Base-by-base conservation (phyloP, 1,284 basidiomycete genomes). In the Cystobasidium sp. region DNA sequence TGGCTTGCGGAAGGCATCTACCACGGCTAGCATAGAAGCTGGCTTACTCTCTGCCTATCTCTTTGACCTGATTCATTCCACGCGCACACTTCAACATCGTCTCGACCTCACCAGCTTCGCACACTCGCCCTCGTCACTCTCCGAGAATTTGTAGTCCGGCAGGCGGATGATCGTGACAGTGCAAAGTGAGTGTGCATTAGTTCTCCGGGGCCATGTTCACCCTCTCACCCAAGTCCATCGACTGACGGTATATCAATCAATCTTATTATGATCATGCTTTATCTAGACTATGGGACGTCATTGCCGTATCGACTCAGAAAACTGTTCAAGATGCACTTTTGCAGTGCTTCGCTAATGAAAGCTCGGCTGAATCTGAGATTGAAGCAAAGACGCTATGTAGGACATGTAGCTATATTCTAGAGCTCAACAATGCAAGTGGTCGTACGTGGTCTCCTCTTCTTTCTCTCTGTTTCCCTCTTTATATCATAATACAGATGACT, bases 281-380 rank as follows among this genome's bases (percentile, higher is more conserved):
- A 20, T n/a, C 43, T 31, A 70, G 69, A 31, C 43, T 71, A 53
- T 71, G 69, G 69, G 69, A 71, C 51, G 59, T 51, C 18, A 41
- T 71, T 0, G 31, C 69, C n/a, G 69, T 64, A 20, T 56, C 69
- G 20, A 71, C 69, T 14, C 58, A 63, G 39, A 53, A 71, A 20
- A 31, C 46, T 14, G 46, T 63, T 37, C 69, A 71, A 43, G 55
- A 52, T 9, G 20, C 47, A 16, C 51, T 67, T 7, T 31, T 67
- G 16, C 46, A 47, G 22, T 64, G 64, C 52, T 53, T 67, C 20
- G 7, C 44, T 31, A 46, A 20, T 43, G 49, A 52, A 14, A 47
- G 49, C 37, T 52, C 37, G 44, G 47, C 37, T 44, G 9, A 14
- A 43, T 67, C 64, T 46, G 61, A 63, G 24, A 67, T 24, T 53